These are phyloP conservation scores for Gardenia jasminoides DNA, from an alignment of 257 asterid genomes.

Conservation along the genomic window DNA sequence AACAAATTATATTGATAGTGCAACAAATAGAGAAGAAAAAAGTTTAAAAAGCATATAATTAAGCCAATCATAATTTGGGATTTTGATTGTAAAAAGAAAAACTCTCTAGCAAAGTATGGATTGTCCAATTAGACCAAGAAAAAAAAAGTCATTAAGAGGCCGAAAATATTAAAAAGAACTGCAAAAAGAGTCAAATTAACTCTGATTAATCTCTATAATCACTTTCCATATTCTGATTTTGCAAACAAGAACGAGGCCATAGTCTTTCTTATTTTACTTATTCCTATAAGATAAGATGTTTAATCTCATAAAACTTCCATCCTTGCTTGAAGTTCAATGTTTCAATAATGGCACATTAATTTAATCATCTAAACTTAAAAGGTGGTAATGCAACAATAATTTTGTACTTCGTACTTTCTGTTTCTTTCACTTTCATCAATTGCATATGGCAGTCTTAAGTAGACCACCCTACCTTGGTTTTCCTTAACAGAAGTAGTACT, in stretches of 20 bases:
- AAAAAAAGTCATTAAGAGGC: too few relatives aligned
- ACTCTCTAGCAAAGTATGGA: not conserved
- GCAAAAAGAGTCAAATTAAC: too few relatives aligned
- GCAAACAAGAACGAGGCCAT: too few relatives aligned
- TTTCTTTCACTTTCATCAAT: not conserved
- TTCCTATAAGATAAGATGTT: too few relatives aligned
- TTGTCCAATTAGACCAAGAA: not conserved
- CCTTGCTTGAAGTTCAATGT: not conserved
- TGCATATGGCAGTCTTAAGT: not conserved
- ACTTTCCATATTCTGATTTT: too few relatives aligned
- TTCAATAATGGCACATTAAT: not conserved
- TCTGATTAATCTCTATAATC: too few relatives aligned
- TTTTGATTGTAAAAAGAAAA: too few relatives aligned
- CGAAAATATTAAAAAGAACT: not conserved
- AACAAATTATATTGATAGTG: too few relatives aligned
- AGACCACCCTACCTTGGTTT: not conserved
- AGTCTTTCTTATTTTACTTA: not conserved
- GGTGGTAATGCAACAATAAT: not conserved
- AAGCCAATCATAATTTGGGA: too few relatives aligned
- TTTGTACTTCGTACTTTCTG: too few relatives aligned
- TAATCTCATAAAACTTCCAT: not conserved
- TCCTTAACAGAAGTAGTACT: not conserved
- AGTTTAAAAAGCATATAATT: too few relatives aligned
- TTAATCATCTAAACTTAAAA: not conserved
- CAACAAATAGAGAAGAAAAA: too few relatives aligned